Base-by-base conservation (phyloP, 139 green algal genomes). In the Pseudopediastrum boryanum region DNA sequence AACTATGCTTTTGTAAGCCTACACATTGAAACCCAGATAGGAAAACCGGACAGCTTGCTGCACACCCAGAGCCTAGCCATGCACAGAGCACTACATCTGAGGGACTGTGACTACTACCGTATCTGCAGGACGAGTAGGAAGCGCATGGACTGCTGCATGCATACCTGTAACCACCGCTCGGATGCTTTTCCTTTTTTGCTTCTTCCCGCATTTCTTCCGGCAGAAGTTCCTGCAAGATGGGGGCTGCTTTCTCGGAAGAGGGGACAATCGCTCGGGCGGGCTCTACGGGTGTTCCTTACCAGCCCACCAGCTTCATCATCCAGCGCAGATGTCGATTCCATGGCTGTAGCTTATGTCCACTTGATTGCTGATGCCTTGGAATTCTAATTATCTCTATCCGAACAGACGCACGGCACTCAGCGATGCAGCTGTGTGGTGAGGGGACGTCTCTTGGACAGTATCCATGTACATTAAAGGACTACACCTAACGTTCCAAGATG, bases 131-230 rank as follows among this genome's bases (percentile, higher is more conserved):
- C 31, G 25, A 65, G 8, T 38, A 41, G n/a, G n/a, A n/a, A n/a
- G n/a, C n/a, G n/a, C n/a, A n/a, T n/a, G n/a, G n/a, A n/a, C n/a
- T n/a, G n/a, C n/a, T n/a, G n/a, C n/a, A 27, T 10, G 35, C 71
- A 31, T 41, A 78, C 71, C 71, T 66, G 61, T 70, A 78, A 16
- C 71, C 71, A 33, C 71, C 71, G 3, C 69, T 54, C 2, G 52
- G 59, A 16, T 69, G 44, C 41, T 70, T 70, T 41, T 78, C 71
- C 71, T 78, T 69, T 29, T 44, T 68, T 1, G 71, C 71, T 29
- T 78, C 23, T 29, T 78, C 71, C 16, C 56, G 33, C 10, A 78
- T 39, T 27, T 70, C 54, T 9, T 12, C 16, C 36, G 71, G 71
- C 25, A 78, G 39, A 27, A 70, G 54, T 10, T 78, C 54, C 71